Percentiles rank a stretch among this genome's conserved stretches.
phyloP scores from a whole-genome alignment of 148 eudicot genomes.

The Camellia granthamiana region DNA sequence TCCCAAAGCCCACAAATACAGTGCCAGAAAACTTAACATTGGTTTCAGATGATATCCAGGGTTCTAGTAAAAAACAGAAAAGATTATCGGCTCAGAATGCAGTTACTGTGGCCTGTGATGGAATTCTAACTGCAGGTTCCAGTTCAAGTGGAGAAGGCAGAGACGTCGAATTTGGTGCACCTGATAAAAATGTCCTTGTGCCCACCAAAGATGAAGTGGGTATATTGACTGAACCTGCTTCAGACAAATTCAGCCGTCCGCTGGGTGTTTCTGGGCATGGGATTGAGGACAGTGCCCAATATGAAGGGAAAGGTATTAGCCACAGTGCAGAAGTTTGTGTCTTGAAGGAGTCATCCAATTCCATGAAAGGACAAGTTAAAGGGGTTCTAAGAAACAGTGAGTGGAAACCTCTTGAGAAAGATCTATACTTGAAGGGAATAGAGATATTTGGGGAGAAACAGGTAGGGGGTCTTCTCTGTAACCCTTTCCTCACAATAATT shows the following conservation, averaged over 20 bases:
- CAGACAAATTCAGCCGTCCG: slow-evolving; percentile 8
- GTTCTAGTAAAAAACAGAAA: slow-evolving; percentile 43
- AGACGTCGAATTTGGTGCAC: slow-evolving; percentile 9
- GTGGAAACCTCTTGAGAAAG: slow-evolving; percentile 90
- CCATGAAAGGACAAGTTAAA: slow-evolving; percentile 22
- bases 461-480: slow-evolving; percentile 33
- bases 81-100: slow-evolving; percentile 21
- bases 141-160: slow-evolving; percentile 17
- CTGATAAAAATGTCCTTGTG: slow-evolving; percentile 13
- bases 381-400: slow-evolving; percentile 26
- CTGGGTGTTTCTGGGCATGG: slow-evolving; percentile 5
- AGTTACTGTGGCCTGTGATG: slow-evolving; percentile 14
- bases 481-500: neutral
- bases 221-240: slow-evolving; percentile 9
- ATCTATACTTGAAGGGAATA: slow-evolving; percentile 70
- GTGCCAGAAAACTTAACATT: slow-evolving; percentile 15
- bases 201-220: slow-evolving; percentile 10
- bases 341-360: slow-evolving; percentile 28
- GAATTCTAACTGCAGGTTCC: slow-evolving; percentile 15
- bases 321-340: slow-evolving; percentile 17
- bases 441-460: slow-evolving; percentile 95
- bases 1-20: slow-evolving; percentile 21
- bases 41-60: slow-evolving; percentile 23
- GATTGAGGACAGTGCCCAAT: slow-evolving; percentile 19
- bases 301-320: slow-evolving; percentile 26